Base-by-base conservation (phyloP, 2,329 filamentous ascomycete genomes). In the Arthrobotrys entomopaga region DNA sequence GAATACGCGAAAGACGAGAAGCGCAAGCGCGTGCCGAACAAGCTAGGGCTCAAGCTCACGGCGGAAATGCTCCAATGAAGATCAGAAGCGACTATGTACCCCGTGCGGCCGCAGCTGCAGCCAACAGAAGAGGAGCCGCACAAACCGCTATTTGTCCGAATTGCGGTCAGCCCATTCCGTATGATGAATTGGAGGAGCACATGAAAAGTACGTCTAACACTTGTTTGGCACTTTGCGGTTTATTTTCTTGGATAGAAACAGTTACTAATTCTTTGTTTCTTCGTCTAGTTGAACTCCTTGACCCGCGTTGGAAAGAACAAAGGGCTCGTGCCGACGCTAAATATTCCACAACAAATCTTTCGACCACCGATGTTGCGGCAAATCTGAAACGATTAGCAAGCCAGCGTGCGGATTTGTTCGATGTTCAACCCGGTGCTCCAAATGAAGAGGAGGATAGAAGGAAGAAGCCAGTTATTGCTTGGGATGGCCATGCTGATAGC, bases 231-330 rank as follows among this genome's bases (percentile, higher is more conserved):
- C 24, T 26, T 7, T 3, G 24, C 24, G 7, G 3, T 26, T 26
- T 26, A 26, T 26, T 26, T 26, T 26, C 24, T 26, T 26, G 24
- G 24, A 26, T 26, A 26, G 24, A 26, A 26, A 7, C 24, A 26
- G 67, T 82, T 86, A 81, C 85, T 77, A n/a, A 69, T 77, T 78
- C 77, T 77, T 73, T 70, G 38, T 48, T 43, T 46, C 24, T 26
- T 26, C 24, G 24, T 26, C 38, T 76, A 86, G 85, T 98, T 80
- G 94, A 98, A 82, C 86, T 97, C 53, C 87, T 97, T 71, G 94
- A 98, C 80, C 94, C 94, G 0, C 88, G 91, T 71, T 98, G 94
- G 93, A 96, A 96, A 81, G 93, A 97, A 80, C 93, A 98, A 81
- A 92, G 93, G 78, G 91, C 91, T 69, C 96, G 96, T 81, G 89